Evolutionary conservation across 2,329 filamentous ascomycete genomes (phyloP), one percentile per base, ranked within the genome.

Genomic region (Arthrobotrys iridis): DNA sequence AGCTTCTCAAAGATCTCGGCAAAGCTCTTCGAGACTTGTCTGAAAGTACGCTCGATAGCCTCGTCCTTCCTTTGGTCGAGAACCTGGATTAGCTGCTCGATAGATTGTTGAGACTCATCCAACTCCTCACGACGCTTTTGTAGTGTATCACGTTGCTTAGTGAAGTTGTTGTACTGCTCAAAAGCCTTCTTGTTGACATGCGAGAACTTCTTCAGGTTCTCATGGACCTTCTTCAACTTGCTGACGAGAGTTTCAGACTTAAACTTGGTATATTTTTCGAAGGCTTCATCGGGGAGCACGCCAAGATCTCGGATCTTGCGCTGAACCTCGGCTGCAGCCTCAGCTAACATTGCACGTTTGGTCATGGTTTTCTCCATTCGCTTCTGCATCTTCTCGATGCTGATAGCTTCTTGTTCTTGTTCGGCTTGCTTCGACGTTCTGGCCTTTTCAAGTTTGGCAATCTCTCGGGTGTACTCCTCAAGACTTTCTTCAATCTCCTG

Each of bases 121-220:
- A 99, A 88, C 81, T 98, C 95, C 79, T 90, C 88, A 57, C 94
- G 89, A 78, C 95, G 91, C 80, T 91, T 91, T 57, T 91, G 91
- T 15, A 99, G 86, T 20, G 91, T 90, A 77, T 97, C 93, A 68
- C 96, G 91, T 83, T 97, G 93, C 58, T 90, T 91, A 5, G 94
- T 97, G 82, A 98, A 99, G 83, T 90, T 96, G 84, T 94, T 96
- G 85, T 98, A 99, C 82, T 99, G 95, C 83, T 99, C 96, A 81
- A 98, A 97, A 0, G 95, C 95, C 84, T 99, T 98, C 84, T 98
- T 99, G 87, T 99, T 99, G 84, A 99, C 93, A 80, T 97, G 93
- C 65, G 93, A 93, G 84, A 95, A 98, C 82, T 97, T 97, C 84
- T 98, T 98, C 64, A 98, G 86, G 0, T 91, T 89, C 79, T 97